Evolutionary conservation across 2,329 filamentous ascomycete species (phyloP), one percentile per base, ranked within the genome.

Genomic region (Pseudogymnoascus sp.): DNA sequence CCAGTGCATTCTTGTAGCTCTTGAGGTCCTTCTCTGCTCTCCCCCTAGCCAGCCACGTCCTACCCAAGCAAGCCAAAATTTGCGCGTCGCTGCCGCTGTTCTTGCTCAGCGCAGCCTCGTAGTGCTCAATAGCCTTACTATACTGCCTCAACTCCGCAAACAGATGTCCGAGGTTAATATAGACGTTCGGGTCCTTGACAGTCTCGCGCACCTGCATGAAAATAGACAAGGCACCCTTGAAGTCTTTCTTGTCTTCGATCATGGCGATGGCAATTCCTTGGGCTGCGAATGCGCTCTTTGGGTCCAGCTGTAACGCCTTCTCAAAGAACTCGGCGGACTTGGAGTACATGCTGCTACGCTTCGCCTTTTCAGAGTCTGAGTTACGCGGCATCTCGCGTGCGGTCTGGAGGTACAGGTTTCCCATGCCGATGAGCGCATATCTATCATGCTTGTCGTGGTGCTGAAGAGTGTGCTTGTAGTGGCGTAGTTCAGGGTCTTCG

Each of bases 321-420:
- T 97, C 94, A 67, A 96, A 99, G 74, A 99, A 99, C 71, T 99
- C 95, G 9, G 97, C 92, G 0, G 94, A 92, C 66, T 92, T 91
- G 70, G 86, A 84, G 71, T 97, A 99, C 63, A 85, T 87, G 66
- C 88, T 89, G 61, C 86, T 88, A 59, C 92, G 86, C 76, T 95
- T 96, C 68, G 95, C 88, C 74, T 90, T 95, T 62, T 99, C 92
- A 62, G 85, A 80, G 7, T 97, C 94, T 0, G 89, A 89, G 63
- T 94, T 89, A 57, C 92, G 85, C 28, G 90, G 88, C 91, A 97
- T 96, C 72, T 99, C 95, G 66, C 94, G 85, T 8, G 94, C 94
- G 63, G 90, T 85, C 65, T 87, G 79, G 38, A 99, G 81, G 87
- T 71, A 74, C 6, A 99, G 77, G 71, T 99, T 99, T 39, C 94